Evolutionary conservation across 163 green algal species (phyloP).

Genomic region (Chlorella variabilis): DNA sequence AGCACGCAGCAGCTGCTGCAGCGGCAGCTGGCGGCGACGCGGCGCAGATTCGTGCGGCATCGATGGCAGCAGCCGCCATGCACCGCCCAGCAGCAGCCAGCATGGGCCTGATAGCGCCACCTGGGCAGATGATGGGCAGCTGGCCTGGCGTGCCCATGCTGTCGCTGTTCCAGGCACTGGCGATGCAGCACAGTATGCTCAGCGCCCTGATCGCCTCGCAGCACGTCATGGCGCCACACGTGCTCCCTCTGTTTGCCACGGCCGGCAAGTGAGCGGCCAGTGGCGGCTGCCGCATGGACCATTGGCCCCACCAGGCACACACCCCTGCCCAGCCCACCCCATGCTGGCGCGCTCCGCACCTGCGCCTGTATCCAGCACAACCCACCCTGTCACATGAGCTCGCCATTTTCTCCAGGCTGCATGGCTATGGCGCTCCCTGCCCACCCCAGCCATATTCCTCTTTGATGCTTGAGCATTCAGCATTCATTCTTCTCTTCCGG

Average conservation of each 20-base stretch:
- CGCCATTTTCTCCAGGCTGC: too few species aligned
- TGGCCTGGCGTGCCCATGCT: not conserved
- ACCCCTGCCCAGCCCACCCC: too few species aligned
- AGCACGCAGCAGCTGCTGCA: slow-evolving; percentile 7
- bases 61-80: not conserved
- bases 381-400: too few species aligned
- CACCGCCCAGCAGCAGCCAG: not conserved
- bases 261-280: not conserved
- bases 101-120: not conserved
- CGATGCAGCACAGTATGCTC: slow-evolving; percentile 14
- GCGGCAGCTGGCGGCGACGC: slow-evolving; percentile 13
- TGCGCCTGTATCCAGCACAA: too few species aligned
- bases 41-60: not conserved
- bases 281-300: too few species aligned
- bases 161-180: not conserved
- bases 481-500: too few species aligned
- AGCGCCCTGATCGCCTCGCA: not conserved
- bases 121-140: not conserved
- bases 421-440: too few species aligned
- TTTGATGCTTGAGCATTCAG: too few species aligned
- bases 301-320: too few species aligned
- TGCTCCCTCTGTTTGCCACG: not conserved
- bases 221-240: not conserved
- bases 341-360: too few species aligned
- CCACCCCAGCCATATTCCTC: too few species aligned